Conservation (phyloP, 2,329 filamentous ascomycete species). For the Penicillium vulpinum region DNA sequence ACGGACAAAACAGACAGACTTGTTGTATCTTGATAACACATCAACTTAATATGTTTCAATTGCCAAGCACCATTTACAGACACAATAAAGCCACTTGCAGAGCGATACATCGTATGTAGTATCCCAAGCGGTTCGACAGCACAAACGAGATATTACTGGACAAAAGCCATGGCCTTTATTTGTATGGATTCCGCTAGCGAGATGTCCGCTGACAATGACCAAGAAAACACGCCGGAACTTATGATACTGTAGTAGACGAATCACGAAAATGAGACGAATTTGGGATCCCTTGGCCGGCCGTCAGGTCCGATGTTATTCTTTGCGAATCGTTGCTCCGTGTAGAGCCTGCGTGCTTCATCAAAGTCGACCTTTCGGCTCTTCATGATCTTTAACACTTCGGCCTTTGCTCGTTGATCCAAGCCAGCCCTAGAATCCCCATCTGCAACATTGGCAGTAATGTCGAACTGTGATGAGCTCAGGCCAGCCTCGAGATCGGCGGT, state of each 20-base stretch:
- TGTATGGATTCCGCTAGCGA: not conserved
- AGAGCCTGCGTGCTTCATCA: conserved; percentile 84
- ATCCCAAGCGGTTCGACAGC: not conserved
- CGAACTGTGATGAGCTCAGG: conserved; percentile 78
- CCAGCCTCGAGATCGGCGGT: conserved; percentile 83
- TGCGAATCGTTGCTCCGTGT: conserved; percentile 81
- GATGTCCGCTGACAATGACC: not conserved
- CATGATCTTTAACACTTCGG: conserved; percentile 87
- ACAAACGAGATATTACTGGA: not conserved
- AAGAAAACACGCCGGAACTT: not conserved
- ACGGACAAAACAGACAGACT: not conserved
- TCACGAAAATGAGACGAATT: conserved; percentile 90
- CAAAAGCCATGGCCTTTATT: not conserved
- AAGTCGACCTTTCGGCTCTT: conserved; percentile 78
- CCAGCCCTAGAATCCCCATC: conserved; percentile 76
- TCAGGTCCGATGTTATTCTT: conserved; percentile 87
- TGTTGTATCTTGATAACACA: not conserved
- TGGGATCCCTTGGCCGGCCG: conserved; percentile 83
- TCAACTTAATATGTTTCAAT: not conserved
- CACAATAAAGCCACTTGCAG: not conserved
- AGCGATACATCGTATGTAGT: not conserved
- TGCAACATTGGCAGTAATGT: conserved; percentile 76
- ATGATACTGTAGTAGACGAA: not conserved
- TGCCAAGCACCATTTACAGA: not conserved
- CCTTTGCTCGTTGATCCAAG: conserved; percentile 76